These are phyloP conservation scores for Phaeotremella fagi DNA, from an alignment of 768 basidiomycete species.

Conservation along the genomic window DNA sequence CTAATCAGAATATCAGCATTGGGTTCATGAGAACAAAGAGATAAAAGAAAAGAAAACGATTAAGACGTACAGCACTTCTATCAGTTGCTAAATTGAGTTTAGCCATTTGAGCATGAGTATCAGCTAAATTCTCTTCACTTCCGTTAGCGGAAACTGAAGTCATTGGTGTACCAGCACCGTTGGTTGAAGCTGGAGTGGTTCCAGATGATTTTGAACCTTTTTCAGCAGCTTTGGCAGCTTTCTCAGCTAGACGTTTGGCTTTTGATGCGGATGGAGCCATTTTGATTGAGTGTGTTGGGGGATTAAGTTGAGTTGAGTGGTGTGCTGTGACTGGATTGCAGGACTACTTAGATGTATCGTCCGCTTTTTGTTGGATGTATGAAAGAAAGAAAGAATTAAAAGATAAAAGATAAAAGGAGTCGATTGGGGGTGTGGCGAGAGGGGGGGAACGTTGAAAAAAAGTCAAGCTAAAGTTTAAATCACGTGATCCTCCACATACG, in stretches of 20 bases:
- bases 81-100: conserved; percentile 86
- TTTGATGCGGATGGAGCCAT: conserved; percentile 51
- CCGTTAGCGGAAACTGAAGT: conserved; percentile 75
- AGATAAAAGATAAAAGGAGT: background rate
- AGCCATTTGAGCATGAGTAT: conserved; percentile 61
- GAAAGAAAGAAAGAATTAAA: background rate
- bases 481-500: conserved; percentile 23
- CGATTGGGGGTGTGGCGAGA: background rate
- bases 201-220: conserved; percentile 52
- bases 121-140: conserved; percentile 68
- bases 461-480: background rate
- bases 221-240: conserved; percentile 59
- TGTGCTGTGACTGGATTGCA: background rate
- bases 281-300: conserved; percentile 7
- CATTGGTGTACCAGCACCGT: conserved; percentile 67
- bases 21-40: background rate
- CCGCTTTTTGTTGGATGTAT: background rate
- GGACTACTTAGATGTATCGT: background rate
- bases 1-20: conserved; percentile 52
- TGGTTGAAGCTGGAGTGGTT: conserved; percentile 62
- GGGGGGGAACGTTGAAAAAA: conserved; percentile 6
- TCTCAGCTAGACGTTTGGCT: conserved; percentile 91
- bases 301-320: background rate
- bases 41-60: background rate
- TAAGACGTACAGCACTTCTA: conserved; percentile 55